A percentile compares a stretch with the other conserved stretches of the same genome.
Evolutionary conservation across 768 basidiomycete species (phyloP).

Genomic region (Lyophyllum shimeji): DNA sequence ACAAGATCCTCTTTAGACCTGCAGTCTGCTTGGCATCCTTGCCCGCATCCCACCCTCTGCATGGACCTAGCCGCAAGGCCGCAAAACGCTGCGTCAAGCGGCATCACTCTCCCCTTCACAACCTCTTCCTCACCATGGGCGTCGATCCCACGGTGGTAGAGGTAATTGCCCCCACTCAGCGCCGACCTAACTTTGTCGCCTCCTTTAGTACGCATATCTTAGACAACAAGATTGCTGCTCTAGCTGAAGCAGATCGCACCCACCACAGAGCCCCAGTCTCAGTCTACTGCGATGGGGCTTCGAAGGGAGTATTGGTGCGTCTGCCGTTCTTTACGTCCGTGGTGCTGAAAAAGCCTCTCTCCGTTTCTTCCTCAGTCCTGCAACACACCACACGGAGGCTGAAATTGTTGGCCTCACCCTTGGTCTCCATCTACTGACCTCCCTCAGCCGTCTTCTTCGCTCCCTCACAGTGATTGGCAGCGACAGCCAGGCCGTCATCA

Average conservation of each 20-base stretch:
- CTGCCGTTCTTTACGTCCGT: neutral
- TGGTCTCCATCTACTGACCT: neutral
- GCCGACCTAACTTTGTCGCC: slow-evolving; percentile 1
- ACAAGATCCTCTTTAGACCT: neutral
- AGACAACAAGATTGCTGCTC: neutral
- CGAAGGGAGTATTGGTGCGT: slow-evolving; percentile 5
- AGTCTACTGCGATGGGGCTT: slow-evolving; percentile 6
- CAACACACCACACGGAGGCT: slow-evolving; percentile 5
- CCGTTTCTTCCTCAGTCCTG: slow-evolving; percentile 2
- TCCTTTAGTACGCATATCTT: neutral
- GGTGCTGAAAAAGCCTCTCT: neutral
- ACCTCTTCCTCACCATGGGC: slow-evolving; percentile 5
- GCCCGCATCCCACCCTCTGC: neutral
- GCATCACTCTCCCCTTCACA: neutral
- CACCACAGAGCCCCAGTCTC: neutral
- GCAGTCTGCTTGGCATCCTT: neutral
- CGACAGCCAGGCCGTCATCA: slow-evolving; percentile 3
- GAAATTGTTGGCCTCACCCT: neutral
- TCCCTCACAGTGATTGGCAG: neutral
- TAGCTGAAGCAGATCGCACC: neutral
- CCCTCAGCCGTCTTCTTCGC: neutral
- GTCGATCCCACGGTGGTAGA: neutral
- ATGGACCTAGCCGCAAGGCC: neutral
- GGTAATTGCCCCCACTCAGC: neutral
- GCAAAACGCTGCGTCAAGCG: neutral